Conservation (phyloP, 306 rosid species). For the Fragaria iinumae region DNA sequence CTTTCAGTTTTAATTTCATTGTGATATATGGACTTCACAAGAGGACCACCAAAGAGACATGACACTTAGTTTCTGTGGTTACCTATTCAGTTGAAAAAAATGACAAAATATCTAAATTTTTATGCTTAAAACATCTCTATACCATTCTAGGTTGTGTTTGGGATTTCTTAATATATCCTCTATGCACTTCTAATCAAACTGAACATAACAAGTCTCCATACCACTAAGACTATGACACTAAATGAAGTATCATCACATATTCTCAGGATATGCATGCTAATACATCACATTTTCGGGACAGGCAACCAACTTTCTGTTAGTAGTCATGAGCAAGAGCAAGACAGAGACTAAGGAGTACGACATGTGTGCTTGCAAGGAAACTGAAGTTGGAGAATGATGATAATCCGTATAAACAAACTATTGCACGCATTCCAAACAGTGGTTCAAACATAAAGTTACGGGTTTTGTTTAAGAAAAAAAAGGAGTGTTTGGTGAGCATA, state of each 20-base stretch:
- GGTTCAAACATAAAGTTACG: background rate
- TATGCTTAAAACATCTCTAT: background rate
- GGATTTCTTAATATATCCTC: background rate
- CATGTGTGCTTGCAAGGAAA: background rate
- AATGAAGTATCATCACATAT: background rate
- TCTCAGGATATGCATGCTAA: background rate
- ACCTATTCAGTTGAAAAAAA: background rate
- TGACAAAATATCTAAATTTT: background rate
- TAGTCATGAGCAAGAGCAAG: conserved; percentile 4
- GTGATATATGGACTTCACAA: conserved; percentile 12
- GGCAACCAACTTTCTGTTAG: background rate
- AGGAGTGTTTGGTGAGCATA: background rate
- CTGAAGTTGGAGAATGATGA: background rate
- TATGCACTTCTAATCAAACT: background rate
- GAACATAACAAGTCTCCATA: background rate
- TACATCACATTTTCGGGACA: background rate
- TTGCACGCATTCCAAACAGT: background rate
- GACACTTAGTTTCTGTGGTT: background rate
- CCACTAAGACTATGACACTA: background rate
- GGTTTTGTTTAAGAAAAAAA: too few relatives aligned
- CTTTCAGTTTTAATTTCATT: conserved; percentile 17
- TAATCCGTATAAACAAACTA: background rate
- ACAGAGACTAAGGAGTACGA: background rate
- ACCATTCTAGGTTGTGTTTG: background rate
- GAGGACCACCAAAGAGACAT: background rate